Percentiles rank a stretch among this genome's conserved stretches.
Evolutionary conservation across 1,139 yeast genomes (phyloP).

Genomic region (Nakaseomyces nivariensis): DNA sequence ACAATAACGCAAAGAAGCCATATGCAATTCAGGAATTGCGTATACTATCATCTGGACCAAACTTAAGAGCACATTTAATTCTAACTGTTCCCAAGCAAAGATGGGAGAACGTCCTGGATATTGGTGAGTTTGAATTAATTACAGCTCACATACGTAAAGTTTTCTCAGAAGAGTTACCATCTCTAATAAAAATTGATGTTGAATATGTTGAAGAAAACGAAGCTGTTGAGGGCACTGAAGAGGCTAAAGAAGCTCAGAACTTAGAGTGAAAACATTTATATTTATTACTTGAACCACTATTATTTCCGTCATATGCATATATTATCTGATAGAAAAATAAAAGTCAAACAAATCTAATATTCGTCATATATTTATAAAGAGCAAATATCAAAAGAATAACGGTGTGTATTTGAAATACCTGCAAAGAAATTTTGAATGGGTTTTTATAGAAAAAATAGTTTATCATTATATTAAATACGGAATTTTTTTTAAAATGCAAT

Average conservation of each 20-base stretch:
- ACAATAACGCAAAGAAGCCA: slow-evolving; percentile 32
- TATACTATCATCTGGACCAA: slow-evolving; percentile 66
- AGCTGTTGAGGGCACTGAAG: slow-evolving; percentile 11
- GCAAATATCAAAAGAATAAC: too few relatives aligned
- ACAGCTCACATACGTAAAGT: slow-evolving; percentile 29
- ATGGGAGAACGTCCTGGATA: slow-evolving; percentile 36
- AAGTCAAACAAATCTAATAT: too few relatives aligned
- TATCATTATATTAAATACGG: not conserved
- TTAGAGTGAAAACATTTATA: not conserved
- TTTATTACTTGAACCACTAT: too few relatives aligned
- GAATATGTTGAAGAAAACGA: slow-evolving; percentile 30
- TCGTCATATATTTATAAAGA: too few relatives aligned
- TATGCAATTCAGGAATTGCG: slow-evolving; percentile 40
- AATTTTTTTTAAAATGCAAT: not conserved
- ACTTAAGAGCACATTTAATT: slow-evolving; percentile 35
- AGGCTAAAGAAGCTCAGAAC: not conserved
- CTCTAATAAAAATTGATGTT: slow-evolving; percentile 28
- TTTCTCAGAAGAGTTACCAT: slow-evolving; percentile 21
- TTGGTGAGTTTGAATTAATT: slow-evolving; percentile 39
- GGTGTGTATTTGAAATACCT: too few relatives aligned
- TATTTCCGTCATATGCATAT: too few relatives aligned
- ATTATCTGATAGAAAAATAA: too few relatives aligned
- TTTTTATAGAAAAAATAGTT: too few relatives aligned
- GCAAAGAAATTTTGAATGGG: too few relatives aligned
- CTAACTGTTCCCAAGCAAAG: slow-evolving; percentile 35